Percentiles rank a stretch among this genome's conserved stretches.
Conservation (phyloP, 768 basidiomycete genomes). For the Fomitopsis pulvina region DNA sequence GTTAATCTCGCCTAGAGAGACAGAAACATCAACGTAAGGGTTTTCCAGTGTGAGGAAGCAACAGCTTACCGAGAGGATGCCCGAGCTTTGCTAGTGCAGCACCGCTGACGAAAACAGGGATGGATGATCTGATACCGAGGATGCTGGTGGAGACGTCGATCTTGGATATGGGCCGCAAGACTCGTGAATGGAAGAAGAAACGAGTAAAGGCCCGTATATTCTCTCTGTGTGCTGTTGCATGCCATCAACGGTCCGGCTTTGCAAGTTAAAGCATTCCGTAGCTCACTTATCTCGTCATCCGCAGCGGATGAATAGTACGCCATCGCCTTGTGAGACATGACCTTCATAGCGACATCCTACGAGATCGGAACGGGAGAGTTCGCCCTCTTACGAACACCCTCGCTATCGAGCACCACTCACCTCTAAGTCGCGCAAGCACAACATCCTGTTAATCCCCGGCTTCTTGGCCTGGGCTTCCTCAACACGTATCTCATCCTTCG, state of each 20-base stretch:
- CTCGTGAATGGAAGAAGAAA: conserved; percentile 82
- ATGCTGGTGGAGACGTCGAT: conserved; percentile 69
- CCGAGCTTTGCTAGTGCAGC: conserved; percentile 83
- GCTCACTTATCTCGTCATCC: conserved; percentile 79
- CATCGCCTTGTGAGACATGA: conserved; percentile 68
- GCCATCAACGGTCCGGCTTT: conserved; percentile 8
- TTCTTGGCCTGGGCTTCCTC: conserved; percentile 51
- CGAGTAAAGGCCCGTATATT: conserved; percentile 78
- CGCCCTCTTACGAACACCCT: not conserved
- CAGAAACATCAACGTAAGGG: not conserved
- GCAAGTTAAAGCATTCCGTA: conserved; percentile 9
- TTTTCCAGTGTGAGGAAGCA: not conserved
- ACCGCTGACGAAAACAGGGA: conserved; percentile 81
- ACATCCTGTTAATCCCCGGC: conserved; percentile 62
- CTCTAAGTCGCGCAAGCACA: conserved; percentile 82
- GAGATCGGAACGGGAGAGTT: not conserved
- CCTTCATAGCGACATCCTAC: conserved; percentile 63
- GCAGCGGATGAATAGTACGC: conserved; percentile 84
- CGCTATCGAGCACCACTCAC: too few species aligned
- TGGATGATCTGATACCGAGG: conserved; percentile 60
- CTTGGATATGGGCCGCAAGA: conserved; percentile 60
- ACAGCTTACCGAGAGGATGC: conserved; percentile 59
- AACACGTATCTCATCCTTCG: conserved; percentile 66
- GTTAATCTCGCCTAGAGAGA: conserved; percentile 65
- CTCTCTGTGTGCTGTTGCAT: conserved; percentile 47